phyloP scores from a whole-genome alignment of 192 early-diverging fungal species.

The Podila horticola region DNA sequence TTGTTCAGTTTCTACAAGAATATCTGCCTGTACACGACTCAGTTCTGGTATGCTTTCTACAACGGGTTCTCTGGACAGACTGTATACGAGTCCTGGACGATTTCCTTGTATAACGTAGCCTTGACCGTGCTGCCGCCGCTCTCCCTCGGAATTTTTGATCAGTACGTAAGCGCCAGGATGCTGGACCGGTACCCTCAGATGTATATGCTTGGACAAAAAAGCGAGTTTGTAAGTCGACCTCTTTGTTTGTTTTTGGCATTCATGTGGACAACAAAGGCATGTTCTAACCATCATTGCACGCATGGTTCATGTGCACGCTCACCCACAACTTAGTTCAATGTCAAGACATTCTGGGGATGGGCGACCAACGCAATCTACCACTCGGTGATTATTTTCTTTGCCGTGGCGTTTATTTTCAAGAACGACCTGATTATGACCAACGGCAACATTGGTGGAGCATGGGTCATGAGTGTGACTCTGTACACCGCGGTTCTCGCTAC shows the following conservation, averaged over 20 bases:
- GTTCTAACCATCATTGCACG: constrained; percentile 10
- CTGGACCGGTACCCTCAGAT: constrained; percentile 98
- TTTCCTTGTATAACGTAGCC: constrained; percentile 93
- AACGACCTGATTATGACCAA: constrained; percentile 74
- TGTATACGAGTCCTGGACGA: constrained; percentile 98
- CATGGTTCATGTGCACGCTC: neutral
- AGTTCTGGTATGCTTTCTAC: constrained; percentile 96
- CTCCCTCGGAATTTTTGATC: constrained; percentile 98
- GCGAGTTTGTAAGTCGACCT: constrained; percentile 64
- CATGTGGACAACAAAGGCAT: neutral
- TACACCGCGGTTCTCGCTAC: constrained; percentile 91
- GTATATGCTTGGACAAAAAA: constrained; percentile 84
- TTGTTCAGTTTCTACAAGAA: constrained; percentile 99
- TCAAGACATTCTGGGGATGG: constrained; percentile 92
- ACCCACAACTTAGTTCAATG: constrained; percentile 71
- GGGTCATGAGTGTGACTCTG: constrained; percentile 90
- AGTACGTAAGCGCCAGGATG: constrained; percentile 91
- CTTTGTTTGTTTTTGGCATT: constrained; percentile 5
- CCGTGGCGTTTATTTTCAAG: constrained; percentile 62
- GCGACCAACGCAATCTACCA: constrained; percentile 93
- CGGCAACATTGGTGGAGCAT: constrained; percentile 84
- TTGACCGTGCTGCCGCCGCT: constrained; percentile 96
- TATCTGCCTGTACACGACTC: constrained; percentile 97
- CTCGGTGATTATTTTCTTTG: constrained; percentile 72
- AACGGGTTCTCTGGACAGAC: constrained; percentile 98